Evolutionary conservation across 768 basidiomycete species (phyloP).

Genomic region (Pisolithus orientalis): DNA sequence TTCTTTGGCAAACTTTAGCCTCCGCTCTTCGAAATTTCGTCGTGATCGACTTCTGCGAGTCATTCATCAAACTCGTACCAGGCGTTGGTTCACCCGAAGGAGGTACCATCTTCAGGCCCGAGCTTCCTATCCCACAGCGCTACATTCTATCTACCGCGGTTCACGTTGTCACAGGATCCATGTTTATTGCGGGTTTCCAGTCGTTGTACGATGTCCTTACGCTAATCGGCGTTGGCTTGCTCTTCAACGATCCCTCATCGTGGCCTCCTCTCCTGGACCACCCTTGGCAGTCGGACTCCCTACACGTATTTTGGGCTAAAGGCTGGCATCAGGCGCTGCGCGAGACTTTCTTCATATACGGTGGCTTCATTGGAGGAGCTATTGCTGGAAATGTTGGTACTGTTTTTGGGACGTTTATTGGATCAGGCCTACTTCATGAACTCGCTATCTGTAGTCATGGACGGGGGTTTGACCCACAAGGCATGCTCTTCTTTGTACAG

Average conservation of each 20-base stretch:
- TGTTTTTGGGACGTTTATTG: slow-evolving; percentile 68
- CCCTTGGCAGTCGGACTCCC: slow-evolving; percentile 63
- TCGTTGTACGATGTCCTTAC: slow-evolving; percentile 60
- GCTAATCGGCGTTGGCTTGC: slow-evolving; percentile 49
- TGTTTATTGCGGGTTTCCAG: slow-evolving; percentile 60
- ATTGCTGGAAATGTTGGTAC: slow-evolving; percentile 57
- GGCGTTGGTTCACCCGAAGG: slow-evolving; percentile 56
- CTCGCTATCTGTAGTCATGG: slow-evolving; percentile 59
- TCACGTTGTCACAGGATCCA: slow-evolving; percentile 52
- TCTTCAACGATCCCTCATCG: slow-evolving; percentile 44
- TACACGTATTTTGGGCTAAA: slow-evolving; percentile 68
- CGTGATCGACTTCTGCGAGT: slow-evolving; percentile 56
- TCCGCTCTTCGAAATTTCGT: slow-evolving; percentile 53
- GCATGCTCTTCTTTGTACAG: slow-evolving; percentile 58
- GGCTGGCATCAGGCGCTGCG: slow-evolving; percentile 77
- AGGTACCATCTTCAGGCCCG: slow-evolving; percentile 61
- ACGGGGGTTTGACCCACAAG: slow-evolving; percentile 48
- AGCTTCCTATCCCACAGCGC: slow-evolving; percentile 43
- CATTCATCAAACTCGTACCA: slow-evolving; percentile 60
- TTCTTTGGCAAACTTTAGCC: slow-evolving; percentile 47
- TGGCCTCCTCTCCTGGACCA: slow-evolving; percentile 74
- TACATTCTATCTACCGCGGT: slow-evolving; percentile 62
- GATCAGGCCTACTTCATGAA: slow-evolving; percentile 75
- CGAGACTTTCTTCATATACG: slow-evolving; percentile 63
- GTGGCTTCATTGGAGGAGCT: slow-evolving; percentile 53